These are phyloP conservation scores for Hyparrhenia diplandra DNA, from an alignment of 176 grass and related monocot genomes.

Conservation along the genomic window DNA sequence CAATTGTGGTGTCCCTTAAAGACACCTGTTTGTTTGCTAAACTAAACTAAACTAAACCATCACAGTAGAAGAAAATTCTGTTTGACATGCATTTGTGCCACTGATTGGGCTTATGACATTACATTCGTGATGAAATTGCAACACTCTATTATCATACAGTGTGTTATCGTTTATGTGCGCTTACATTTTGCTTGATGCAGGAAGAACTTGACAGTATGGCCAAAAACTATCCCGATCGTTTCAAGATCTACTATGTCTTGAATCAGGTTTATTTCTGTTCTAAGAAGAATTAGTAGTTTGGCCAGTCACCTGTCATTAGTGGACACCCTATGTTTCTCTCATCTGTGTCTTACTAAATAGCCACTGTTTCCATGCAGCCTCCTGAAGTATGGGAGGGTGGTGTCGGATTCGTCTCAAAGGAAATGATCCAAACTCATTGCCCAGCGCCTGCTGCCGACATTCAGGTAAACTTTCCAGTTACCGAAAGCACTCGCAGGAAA, in stretches of 20 bases:
- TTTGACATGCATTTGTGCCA: background rate
- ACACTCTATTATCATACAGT: background rate
- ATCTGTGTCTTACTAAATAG: background rate
- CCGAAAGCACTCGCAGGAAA: background rate
- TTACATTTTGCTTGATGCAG: constrained; percentile 35
- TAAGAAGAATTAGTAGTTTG: background rate
- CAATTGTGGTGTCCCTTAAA: too few relatives aligned
- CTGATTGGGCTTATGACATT: background rate
- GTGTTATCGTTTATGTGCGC: background rate
- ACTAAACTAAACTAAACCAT: background rate
- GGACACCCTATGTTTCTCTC: background rate
- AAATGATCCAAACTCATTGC: constrained; percentile 85
- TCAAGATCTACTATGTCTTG: constrained; percentile 83
- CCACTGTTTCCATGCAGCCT: constrained; percentile 43
- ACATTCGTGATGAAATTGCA: background rate
- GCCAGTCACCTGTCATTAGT: background rate
- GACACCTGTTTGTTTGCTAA: background rate
- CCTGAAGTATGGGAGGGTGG: constrained; percentile 70
- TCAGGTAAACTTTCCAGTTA: constrained; percentile 45
- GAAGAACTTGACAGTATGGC: constrained; percentile 70
- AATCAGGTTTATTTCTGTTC: constrained; percentile 61
- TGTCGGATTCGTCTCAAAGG: constrained; percentile 85
- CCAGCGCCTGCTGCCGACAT: constrained; percentile 66
- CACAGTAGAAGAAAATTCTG: background rate
- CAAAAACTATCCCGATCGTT: constrained; percentile 58